Percentiles rank a stretch among this genome's conserved stretches.
phyloP scores from a whole-genome alignment of 139 green algal genomes.

The Chlamydomonas sphaeroides region DNA sequence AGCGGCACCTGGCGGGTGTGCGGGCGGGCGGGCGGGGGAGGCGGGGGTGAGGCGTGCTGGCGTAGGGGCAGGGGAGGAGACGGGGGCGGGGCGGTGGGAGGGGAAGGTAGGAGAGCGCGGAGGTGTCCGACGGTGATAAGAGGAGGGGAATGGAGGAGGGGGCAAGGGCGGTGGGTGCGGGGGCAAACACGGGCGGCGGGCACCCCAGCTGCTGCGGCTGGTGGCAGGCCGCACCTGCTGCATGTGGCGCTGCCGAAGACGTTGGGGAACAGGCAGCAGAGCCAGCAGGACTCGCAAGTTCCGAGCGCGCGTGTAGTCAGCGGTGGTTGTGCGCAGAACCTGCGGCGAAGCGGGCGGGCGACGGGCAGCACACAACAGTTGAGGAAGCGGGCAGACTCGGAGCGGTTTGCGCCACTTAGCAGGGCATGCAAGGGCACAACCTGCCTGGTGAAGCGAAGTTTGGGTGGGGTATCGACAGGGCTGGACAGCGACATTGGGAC shows the following conservation, averaged over 20 bases:
- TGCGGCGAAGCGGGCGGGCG: neutral
- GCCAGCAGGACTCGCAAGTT: conserved; percentile 11
- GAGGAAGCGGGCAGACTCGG: no score
- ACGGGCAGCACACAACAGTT: no score
- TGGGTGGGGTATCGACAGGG: no score
- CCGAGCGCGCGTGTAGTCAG: neutral
- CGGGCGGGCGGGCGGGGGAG: neutral
- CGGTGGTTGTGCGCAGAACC: neutral
- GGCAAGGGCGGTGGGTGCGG: no score
- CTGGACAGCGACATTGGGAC: no score
- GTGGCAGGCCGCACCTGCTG: neutral
- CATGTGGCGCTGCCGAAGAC: conserved; percentile 12
- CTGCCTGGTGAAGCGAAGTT: no score
- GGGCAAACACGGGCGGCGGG: no score
- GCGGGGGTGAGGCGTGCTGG: neutral
- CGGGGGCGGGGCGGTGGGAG: neutral
- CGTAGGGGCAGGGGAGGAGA: neutral
- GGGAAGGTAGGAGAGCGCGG: neutral
- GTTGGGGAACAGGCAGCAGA: conserved; percentile 9
- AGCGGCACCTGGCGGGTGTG: neutral
- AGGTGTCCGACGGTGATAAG: no score
- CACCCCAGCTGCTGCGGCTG: no score
- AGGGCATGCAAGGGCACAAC: no score
- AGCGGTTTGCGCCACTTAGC: no score
- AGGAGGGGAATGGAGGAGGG: no score